Conservation (phyloP, 2,329 filamentous ascomycete species). For the Emericellopsis cladophorae region DNA sequence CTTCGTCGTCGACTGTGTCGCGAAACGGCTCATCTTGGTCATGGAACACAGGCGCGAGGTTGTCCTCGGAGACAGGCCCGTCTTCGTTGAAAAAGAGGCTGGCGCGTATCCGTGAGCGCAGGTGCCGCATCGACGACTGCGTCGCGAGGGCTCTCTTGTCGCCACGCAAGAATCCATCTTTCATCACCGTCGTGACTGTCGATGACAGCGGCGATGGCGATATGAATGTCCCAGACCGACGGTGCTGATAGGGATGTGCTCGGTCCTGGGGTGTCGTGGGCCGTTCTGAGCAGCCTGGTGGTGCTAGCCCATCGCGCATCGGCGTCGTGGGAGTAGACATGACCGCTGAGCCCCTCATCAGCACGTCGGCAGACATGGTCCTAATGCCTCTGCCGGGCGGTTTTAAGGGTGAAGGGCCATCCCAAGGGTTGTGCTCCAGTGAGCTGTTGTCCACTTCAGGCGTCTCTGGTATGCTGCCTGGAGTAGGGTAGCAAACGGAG, state of each 20-base stretch:
- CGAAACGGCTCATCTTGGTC: neutral
- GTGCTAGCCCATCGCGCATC: conserved; percentile 12
- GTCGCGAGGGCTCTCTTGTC: conserved; percentile 24
- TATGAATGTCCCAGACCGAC: conserved; percentile 33
- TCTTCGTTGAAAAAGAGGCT: conserved; percentile 40
- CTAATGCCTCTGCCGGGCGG: conserved; percentile 21
- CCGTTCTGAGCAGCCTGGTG: conserved; percentile 11
- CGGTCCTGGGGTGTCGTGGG: conserved; percentile 12
- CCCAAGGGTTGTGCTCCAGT: conserved; percentile 30
- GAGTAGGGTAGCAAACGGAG: conserved; percentile 19
- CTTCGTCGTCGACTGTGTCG: conserved; percentile 1
- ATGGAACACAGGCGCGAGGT: conserved; percentile 5
- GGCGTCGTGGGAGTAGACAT: conserved; percentile 16
- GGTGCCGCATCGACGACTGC: conserved; percentile 30
- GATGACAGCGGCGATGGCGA: conserved; percentile 48
- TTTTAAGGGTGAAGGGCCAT: conserved; percentile 7
- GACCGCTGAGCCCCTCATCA: conserved; percentile 11
- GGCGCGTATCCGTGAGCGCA: conserved; percentile 36
- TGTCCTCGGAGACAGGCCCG: conserved; percentile 16
- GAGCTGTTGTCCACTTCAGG: conserved; percentile 18
- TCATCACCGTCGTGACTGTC: conserved; percentile 44
- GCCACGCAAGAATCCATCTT: conserved; percentile 38
- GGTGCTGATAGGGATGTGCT: conserved; percentile 14
- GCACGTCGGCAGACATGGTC: conserved; percentile 22
- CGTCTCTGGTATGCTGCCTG: conserved; percentile 12